These are phyloP conservation scores for Diplosphaera chodatii DNA, from an alignment of 139 green algal genomes.

Conservation along the genomic window DNA sequence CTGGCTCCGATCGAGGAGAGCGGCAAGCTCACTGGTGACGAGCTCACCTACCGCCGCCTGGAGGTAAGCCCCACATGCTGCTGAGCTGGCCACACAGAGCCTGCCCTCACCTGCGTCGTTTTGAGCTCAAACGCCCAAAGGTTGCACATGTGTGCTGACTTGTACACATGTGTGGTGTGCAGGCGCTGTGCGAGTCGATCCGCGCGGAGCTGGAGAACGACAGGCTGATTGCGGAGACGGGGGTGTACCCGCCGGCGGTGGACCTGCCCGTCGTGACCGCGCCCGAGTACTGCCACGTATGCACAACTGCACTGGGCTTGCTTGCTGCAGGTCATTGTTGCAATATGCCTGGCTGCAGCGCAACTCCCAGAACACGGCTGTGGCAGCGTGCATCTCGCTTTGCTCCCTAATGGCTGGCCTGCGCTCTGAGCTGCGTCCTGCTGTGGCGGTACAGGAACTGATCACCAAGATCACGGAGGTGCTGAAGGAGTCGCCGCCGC, in stretches of 20 bases:
- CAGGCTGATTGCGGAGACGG: slow-evolving; percentile 30
- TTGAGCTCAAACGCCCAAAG: too few relatives aligned
- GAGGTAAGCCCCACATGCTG: not conserved
- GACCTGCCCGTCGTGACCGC: slow-evolving; percentile 36
- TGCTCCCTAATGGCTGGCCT: too few relatives aligned
- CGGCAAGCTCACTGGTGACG: not conserved
- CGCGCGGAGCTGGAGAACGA: slow-evolving; percentile 40
- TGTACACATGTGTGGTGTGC: slow-evolving; percentile 15
- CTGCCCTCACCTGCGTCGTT: too few relatives aligned
- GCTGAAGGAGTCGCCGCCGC: slow-evolving; percentile 32
- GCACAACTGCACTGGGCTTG: not conserved
- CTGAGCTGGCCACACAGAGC: too few relatives aligned
- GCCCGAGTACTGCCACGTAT: slow-evolving; percentile 36
- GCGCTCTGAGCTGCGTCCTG: not conserved
- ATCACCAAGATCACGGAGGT: slow-evolving; percentile 26
- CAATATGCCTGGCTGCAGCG: too few relatives aligned
- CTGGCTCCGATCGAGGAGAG: not conserved
- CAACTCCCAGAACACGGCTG: too few relatives aligned
- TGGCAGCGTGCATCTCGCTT: too few relatives aligned
- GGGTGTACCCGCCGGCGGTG: slow-evolving; percentile 29
- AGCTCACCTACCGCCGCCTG: not conserved
- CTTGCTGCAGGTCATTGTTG: too few relatives aligned
- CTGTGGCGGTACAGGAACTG: slow-evolving; percentile 12
- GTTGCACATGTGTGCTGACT: too few relatives aligned
- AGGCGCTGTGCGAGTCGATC: slow-evolving; percentile 39